Percentiles rank a stretch among this genome's conserved stretches.
Evolutionary conservation across 768 basidiomycete species (phyloP).

Genomic region (Leucosporidium yakuticum): DNA sequence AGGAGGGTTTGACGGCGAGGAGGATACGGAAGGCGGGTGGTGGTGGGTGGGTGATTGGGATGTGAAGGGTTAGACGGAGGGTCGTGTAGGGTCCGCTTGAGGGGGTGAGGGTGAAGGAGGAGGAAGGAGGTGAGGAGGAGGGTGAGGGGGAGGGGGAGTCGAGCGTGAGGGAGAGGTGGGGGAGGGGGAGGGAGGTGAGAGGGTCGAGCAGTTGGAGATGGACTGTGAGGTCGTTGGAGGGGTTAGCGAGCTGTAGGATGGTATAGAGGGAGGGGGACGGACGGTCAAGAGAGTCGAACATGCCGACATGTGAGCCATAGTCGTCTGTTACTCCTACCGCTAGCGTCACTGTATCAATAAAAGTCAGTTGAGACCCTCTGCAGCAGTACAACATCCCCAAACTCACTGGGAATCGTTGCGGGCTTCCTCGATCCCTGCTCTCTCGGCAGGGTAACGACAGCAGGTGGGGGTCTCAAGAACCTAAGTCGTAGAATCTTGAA

Average conservation of each 20-base stretch:
- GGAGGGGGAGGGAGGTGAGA: neutral
- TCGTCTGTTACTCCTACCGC: slow-evolving; percentile 26
- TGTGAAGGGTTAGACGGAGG: neutral
- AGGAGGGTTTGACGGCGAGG: neutral
- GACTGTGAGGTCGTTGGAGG: neutral
- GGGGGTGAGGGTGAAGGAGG: slow-evolving; percentile 18
- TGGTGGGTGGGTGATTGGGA: neutral
- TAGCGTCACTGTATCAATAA: slow-evolving; percentile 17
- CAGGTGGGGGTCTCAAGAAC: slow-evolving; percentile 22
- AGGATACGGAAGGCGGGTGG: neutral
- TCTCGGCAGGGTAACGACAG: neutral
- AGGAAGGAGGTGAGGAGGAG: neutral
- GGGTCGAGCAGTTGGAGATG: slow-evolving; percentile 1
- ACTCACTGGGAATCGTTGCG: neutral
- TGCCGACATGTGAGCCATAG: slow-evolving; percentile 23
- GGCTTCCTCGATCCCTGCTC: neutral
- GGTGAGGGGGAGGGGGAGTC: no score
- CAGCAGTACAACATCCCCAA: neutral
- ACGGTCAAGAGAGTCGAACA: slow-evolving; percentile 24
- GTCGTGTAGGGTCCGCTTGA: slow-evolving; percentile 13
- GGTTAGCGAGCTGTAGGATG: neutral
- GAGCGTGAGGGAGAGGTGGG: neutral
- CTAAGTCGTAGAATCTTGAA: slow-evolving; percentile 24
- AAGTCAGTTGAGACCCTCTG: no score
- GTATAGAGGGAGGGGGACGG: neutral